Evolutionary conservation across 2,329 filamentous ascomycete genomes (phyloP), one percentile per base, ranked within the genome.

Genomic region (Talaromyces sp.): DNA sequence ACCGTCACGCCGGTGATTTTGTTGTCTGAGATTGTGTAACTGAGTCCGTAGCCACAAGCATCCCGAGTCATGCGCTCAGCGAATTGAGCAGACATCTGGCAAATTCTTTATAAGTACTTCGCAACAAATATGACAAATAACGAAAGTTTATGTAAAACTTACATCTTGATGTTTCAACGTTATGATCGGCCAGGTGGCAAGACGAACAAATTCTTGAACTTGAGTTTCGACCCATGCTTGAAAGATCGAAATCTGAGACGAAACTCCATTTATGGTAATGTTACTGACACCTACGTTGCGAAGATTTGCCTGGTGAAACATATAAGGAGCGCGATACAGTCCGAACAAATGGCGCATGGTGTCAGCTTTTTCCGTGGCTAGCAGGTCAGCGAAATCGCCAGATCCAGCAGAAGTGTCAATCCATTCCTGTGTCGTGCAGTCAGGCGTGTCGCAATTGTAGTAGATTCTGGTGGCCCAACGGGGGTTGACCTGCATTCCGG

Each of bases 221-320:
- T 83, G 70, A 2, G 75, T 77, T 70, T 85, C 83, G 19, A 81
- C 77, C 83, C 83, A 86, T 12, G 79, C 80, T 70, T 84, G 82
- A 63, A 85, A 75, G 19, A 86, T 77, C 1, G 82, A 83, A 60
- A 80, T 75, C 63, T 80, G 74, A 3, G 72, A 76, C 1, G 72
- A 70, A 14, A 78, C 72, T 17, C 78, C 75, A 60, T 83, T 83
- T 55, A 85, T 74, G 10, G 77, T 80, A 54, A 80, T 79, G 3
- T 70, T 67, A 2, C 72, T 69, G 56, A 80, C 76, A 57, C 82
- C 83, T 3, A 74, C 73, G 51, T 81, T 79, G 59, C 83, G 80
- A 62, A 84, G 67, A 67, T 88, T 87, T 60, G 83, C 83, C 72
- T 87, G 84, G 70, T 88, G 85, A 76, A 87, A 85, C 83, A 86